Percentiles rank a stretch among this genome's conserved stretches.
These are phyloP conservation scores for Mortierella alpina DNA, from an alignment of 192 early-diverging fungal species.

Conservation along the genomic window DNA sequence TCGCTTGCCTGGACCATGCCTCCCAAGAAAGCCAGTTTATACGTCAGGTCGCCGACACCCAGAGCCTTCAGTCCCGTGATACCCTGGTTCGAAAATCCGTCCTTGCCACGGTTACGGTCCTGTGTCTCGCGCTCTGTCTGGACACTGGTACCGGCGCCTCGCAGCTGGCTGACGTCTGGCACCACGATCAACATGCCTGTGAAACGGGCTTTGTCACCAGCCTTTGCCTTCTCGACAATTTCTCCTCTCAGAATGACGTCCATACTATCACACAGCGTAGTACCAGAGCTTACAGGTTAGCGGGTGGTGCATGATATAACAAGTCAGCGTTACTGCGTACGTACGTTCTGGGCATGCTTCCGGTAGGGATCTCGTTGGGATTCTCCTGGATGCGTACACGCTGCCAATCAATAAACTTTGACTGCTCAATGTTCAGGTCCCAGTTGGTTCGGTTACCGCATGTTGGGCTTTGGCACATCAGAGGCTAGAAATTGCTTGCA, in stretches of 20 bases:
- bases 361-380: constrained; percentile 94
- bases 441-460: constrained; percentile 88
- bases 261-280: constrained; percentile 62
- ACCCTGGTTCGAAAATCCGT: constrained; percentile 78
- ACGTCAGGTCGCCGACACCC: constrained; percentile 93
- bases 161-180: constrained; percentile 89
- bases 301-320: not conserved
- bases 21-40: constrained; percentile 90
- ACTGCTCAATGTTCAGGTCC: constrained; percentile 83
- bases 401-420: constrained; percentile 98
- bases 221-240: constrained; percentile 93
- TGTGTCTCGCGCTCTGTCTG: constrained; percentile 50
- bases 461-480: constrained; percentile 81
- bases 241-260: constrained; percentile 96
- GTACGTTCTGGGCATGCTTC: constrained; percentile 95
- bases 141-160: constrained; percentile 69
- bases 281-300: not conserved
- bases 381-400: constrained; percentile 96
- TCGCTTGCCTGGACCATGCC: constrained; percentile 79
- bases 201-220: constrained; percentile 92
- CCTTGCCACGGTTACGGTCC: constrained; percentile 54
- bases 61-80: constrained; percentile 87
- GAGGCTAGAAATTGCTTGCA: constrained; percentile 64
- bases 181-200: constrained; percentile 92
- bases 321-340: constrained; percentile 3